phyloP scores from a whole-genome alignment of 305 asterid genomes.

The Fraxinus baroniana region DNA sequence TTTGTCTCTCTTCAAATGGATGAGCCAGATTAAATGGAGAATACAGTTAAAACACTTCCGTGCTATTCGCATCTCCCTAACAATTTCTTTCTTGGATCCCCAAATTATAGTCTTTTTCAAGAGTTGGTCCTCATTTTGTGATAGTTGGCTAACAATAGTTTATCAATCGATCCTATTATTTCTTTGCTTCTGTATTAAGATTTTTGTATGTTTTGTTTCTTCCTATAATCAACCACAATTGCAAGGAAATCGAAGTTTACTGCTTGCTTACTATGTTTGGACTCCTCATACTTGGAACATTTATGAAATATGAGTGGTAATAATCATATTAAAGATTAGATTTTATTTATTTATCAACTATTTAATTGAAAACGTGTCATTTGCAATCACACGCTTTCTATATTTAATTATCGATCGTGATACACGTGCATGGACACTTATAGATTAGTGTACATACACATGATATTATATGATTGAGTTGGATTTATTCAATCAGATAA shows the following conservation, averaged over 20 bases:
- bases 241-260: not conserved
- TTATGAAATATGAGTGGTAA: not conserved
- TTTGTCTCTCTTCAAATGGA: constrained; percentile 10
- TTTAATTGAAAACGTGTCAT: not conserved
- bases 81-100: not conserved
- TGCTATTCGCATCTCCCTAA: not conserved
- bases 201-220: too few species aligned
- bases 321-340: too few species aligned
- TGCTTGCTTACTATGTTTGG: not conserved
- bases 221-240: not conserved
- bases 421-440: too few species aligned
- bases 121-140: not conserved
- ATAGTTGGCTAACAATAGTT: too few species aligned
- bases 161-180: too few species aligned
- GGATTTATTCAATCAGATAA: too few species aligned
- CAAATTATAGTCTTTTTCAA: not conserved
- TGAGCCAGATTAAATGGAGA: not conserved
- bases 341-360: not conserved
- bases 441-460: too few species aligned
- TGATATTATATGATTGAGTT: too few species aligned
- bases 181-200: too few species aligned
- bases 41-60: not conserved
- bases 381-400: not conserved
- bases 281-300: not conserved
- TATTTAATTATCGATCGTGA: too few species aligned